Base-by-base conservation (phyloP, 2,329 filamentous ascomycete genomes). In the Colletotrichum sp. region DNA sequence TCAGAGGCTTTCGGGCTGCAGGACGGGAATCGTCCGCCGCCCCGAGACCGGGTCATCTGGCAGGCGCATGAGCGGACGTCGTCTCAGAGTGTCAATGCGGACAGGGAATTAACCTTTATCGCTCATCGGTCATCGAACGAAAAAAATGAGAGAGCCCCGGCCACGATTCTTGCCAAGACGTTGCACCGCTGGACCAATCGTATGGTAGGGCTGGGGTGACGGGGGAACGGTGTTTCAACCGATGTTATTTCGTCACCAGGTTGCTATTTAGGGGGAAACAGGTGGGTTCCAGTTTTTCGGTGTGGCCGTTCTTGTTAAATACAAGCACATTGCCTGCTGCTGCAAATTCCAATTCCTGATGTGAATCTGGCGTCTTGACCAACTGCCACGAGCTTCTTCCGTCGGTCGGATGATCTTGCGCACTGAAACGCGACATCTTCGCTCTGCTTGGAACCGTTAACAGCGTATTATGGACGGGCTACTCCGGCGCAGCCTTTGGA, bases 1-100 rank as follows among this genome's bases (percentile, higher is more conserved):
- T 74, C 68, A 71, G 68, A 36, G 13, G 14, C 28, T 32, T 61
- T 16, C n/a, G 68, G 67, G 67, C 67, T 70, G 55, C 67, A 66
- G 68, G 34, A 36, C 59, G 71, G 59, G 24, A 70, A 74, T 70
- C 48, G 34, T 61, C 57, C 63, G 21, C 63, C 21, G 34, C 52
- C 48, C 43, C 52, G 60, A 48, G 13, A 24, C 63, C 55, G 30
- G 55, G 69, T 39, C 69, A 72, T 55, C 63, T 73, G 73, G 57
- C 39, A 68, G 63, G 30, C 55, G 63, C 73, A 73, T 63, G 28
- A 48, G 73, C 43, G 43, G 39, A 68, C 24, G 63, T 73, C 32
- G 57, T 75, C 69, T 68, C 57, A 68, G 63, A 48, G 12, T 28
- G 39, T 72, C 73, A 72, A 73, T 73, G 73, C 69, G 21, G 34